phyloP scores from a whole-genome alignment of 176 grass and related monocot genomes.

The Ensete glaucum region DNA sequence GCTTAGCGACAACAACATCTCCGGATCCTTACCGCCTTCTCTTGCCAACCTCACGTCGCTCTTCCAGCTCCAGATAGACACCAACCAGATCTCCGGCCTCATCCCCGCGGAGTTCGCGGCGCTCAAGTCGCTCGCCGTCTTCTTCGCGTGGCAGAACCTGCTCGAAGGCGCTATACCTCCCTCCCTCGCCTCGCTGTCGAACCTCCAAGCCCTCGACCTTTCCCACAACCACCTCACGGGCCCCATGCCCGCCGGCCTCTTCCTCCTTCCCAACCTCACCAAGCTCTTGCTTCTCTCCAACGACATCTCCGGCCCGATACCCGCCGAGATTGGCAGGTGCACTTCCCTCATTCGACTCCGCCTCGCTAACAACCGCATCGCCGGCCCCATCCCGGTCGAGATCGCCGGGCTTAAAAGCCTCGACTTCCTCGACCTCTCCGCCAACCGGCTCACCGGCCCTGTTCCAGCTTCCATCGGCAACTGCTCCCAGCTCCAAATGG shows the following conservation, averaged over 20 bases:
- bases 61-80: slow-evolving; percentile 79
- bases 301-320: slow-evolving; percentile 61
- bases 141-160: slow-evolving; percentile 95
- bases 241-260: slow-evolving; percentile 54
- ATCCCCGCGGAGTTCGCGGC: slow-evolving; percentile 55
- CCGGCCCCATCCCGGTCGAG: slow-evolving; percentile 35
- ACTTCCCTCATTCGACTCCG: slow-evolving; percentile 53
- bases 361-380: slow-evolving; percentile 60
- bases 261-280: slow-evolving; percentile 77
- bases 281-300: slow-evolving; percentile 81
- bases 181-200: slow-evolving; percentile 32
- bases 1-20: slow-evolving; percentile 96
- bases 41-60: slow-evolving; percentile 59
- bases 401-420: slow-evolving; percentile 64
- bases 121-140: slow-evolving; percentile 35
- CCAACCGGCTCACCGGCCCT: slow-evolving; percentile 53
- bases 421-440: slow-evolving; percentile 72
- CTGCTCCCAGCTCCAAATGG: slow-evolving; percentile 88
- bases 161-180: slow-evolving; percentile 67
- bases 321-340: slow-evolving; percentile 52
- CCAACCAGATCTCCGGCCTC: slow-evolving; percentile 86
- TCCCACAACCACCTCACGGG: slow-evolving; percentile 89
- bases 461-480: slow-evolving; percentile 47
- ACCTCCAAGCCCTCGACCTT: slow-evolving; percentile 72
- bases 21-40: slow-evolving; percentile 57